A percentile compares a stretch with the other conserved stretches of the same genome.
Evolutionary conservation across 2,329 filamentous ascomycete species (phyloP).

Genomic region (Diaporthe ilicicola): DNA sequence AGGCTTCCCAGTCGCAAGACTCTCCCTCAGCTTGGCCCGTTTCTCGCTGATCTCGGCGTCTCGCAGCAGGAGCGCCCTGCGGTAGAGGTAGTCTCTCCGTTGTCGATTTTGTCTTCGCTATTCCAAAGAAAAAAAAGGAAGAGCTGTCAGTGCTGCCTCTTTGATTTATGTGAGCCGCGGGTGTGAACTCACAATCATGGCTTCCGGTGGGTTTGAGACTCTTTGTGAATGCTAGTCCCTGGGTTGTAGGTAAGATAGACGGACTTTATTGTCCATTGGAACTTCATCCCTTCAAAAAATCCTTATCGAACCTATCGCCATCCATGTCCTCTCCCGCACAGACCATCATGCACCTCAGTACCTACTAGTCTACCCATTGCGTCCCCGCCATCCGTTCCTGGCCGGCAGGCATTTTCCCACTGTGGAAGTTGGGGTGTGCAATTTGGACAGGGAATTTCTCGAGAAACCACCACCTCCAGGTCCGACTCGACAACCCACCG

Average conservation of each 20-base stretch:
- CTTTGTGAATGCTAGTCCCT: background rate
- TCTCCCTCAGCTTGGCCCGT: slow-evolving; percentile 83
- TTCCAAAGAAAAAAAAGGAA: too few species aligned
- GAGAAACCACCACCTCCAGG: background rate
- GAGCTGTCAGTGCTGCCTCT: slow-evolving; percentile 29
- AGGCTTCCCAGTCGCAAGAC: slow-evolving; percentile 88
- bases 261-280: too few species aligned
- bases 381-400: background rate
- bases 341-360: background rate
- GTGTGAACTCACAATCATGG: slow-evolving; percentile 47
- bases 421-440: too few species aligned
- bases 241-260: too few species aligned
- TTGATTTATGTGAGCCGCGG: background rate
- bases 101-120: slow-evolving; percentile 79
- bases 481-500: slow-evolving; percentile 9
- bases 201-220: slow-evolving; percentile 30
- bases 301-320: slow-evolving; percentile 8
- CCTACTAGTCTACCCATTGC: background rate
- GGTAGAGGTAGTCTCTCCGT: slow-evolving; percentile 88
- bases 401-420: background rate
- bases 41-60: slow-evolving; percentile 95
- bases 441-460: slow-evolving; percentile 7
- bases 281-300: too few species aligned
- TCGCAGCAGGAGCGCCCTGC: slow-evolving; percentile 83
- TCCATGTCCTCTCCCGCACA: background rate